Conservation (phyloP, 2,329 filamentous ascomycete genomes). For the Myriosclerotinia curreyana region DNA sequence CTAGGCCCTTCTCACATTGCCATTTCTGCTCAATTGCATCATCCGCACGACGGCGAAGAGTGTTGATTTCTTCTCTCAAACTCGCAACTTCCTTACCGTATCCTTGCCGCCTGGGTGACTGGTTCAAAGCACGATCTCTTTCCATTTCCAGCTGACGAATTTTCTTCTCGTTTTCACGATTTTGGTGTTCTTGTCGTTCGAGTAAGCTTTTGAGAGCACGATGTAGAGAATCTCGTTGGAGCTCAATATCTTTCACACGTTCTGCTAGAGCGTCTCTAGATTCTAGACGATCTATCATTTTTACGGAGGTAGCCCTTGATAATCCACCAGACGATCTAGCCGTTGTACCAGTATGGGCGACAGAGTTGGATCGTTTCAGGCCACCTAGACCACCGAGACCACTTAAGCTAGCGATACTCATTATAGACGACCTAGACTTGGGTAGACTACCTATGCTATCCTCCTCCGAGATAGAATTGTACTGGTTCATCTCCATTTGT, state of each 20-base stretch:
- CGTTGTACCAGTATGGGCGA: slow-evolving; percentile 45
- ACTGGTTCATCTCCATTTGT: slow-evolving; percentile 49
- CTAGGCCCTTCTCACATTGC: slow-evolving; percentile 87
- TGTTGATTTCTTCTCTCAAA: slow-evolving; percentile 79
- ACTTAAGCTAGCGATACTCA: slow-evolving; percentile 33
- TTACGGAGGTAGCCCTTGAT: slow-evolving; percentile 55
- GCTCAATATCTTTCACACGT: slow-evolving; percentile 85
- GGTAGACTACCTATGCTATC: slow-evolving; percentile 32
- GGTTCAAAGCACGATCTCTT: slow-evolving; percentile 67
- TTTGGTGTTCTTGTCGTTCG: slow-evolving; percentile 80
- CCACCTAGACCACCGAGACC: slow-evolving; percentile 38
- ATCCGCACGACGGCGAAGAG: slow-evolving; percentile 81
- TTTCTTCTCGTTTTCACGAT: slow-evolving; percentile 77
- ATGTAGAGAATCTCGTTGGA: slow-evolving; percentile 90
- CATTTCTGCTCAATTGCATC: slow-evolving; percentile 95
- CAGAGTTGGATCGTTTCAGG: slow-evolving; percentile 63
- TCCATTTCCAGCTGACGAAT: slow-evolving; percentile 75
- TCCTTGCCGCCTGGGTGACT: slow-evolving; percentile 68
- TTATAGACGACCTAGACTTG: slow-evolving; percentile 24
- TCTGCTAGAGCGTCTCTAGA: slow-evolving; percentile 69
- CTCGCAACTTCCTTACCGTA: slow-evolving; percentile 81
- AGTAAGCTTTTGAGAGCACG: slow-evolving; percentile 80
- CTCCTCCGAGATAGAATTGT: slow-evolving; percentile 62
- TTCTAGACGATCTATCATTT: slow-evolving; percentile 42
- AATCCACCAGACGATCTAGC: slow-evolving; percentile 44